Conservation (phyloP, 768 basidiomycete genomes). For the Russula griseocarnosa region DNA sequence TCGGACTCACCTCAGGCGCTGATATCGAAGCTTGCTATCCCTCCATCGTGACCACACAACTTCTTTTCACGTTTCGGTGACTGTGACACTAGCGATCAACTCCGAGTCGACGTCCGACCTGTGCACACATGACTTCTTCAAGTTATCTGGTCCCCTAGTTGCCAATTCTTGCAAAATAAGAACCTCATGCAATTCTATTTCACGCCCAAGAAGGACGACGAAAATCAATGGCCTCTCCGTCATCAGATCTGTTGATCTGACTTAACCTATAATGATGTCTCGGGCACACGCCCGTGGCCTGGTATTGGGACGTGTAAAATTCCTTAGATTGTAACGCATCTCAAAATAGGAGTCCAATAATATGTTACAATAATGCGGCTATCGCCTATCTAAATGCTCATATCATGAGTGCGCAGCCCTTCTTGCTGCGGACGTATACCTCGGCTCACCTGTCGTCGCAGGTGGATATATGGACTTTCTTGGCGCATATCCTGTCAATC, state of each 20-base stretch:
- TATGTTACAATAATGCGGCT: constrained; percentile 56
- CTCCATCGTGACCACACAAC: constrained; percentile 37
- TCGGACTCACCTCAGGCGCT: background rate
- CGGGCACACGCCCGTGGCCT: constrained; percentile 39
- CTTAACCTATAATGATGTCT: background rate
- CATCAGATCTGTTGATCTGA: constrained; percentile 50
- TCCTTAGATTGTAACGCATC: constrained; percentile 56
- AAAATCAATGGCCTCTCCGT: constrained; percentile 60
- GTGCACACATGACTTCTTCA: constrained; percentile 26
- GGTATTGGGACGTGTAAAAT: constrained; percentile 69
- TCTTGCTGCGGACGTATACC: background rate
- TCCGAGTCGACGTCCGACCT: constrained; percentile 62
- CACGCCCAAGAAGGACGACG: constrained; percentile 63
- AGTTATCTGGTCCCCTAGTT: background rate
- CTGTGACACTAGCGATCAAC: constrained; percentile 60
- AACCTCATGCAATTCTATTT: constrained; percentile 66
- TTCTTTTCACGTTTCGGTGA: constrained; percentile 69
- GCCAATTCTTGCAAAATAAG: constrained; percentile 49
- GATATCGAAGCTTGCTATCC: background rate
- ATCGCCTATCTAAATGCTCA: constrained; percentile 59
- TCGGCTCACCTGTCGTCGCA: background rate
- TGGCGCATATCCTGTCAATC: constrained; percentile 48
- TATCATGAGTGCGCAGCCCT: constrained; percentile 53
- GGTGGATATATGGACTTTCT: constrained; percentile 65
- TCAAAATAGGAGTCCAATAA: constrained; percentile 48